Conservation (phyloP, 2,329 filamentous ascomycete species). For the Dothistroma septosporum region DNA sequence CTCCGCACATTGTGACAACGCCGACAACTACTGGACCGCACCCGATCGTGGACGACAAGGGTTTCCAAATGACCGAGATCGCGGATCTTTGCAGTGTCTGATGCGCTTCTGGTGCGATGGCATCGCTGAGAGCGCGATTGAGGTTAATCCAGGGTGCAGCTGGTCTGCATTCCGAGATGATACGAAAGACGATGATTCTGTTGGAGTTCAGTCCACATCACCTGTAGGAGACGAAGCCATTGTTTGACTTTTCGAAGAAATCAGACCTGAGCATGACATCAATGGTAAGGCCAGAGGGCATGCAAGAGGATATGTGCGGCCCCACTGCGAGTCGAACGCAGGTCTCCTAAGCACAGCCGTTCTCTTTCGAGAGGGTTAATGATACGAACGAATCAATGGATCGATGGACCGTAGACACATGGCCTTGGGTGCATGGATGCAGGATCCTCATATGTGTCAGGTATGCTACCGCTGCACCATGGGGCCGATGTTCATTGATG, state of each 20-base stretch:
- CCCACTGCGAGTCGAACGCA: not conserved
- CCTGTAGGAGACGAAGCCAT: slow-evolving; percentile 7
- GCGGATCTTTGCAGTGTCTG: slow-evolving; percentile 9
- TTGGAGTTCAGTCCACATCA: slow-evolving; percentile 7
- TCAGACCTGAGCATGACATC: not conserved
- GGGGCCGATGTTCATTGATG: not conserved
- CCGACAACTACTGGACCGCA: slow-evolving; percentile 14
- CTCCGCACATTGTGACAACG: slow-evolving; percentile 11
- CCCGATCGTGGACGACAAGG: slow-evolving; percentile 9
- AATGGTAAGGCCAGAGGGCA: not conserved
- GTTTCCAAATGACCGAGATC: slow-evolving; percentile 8
- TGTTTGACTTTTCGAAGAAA: slow-evolving; percentile 6
- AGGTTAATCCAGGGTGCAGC: slow-evolving; percentile 12
- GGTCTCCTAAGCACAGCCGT: not conserved
- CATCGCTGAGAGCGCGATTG: slow-evolving; percentile 8
- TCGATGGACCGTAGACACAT: not conserved
- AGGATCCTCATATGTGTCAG: not conserved
- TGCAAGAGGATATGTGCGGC: not conserved
- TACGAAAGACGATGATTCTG: slow-evolving; percentile 6
- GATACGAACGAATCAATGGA: not conserved
- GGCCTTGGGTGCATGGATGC: not conserved
- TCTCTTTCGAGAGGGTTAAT: not conserved
- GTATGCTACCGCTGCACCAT: not conserved
- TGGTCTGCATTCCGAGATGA: slow-evolving; percentile 13
- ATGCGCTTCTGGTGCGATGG: slow-evolving; percentile 12